Evolutionary conservation across 73 alveolate species (phyloP).

Genomic region (Paramecium biaurelia): DNA sequence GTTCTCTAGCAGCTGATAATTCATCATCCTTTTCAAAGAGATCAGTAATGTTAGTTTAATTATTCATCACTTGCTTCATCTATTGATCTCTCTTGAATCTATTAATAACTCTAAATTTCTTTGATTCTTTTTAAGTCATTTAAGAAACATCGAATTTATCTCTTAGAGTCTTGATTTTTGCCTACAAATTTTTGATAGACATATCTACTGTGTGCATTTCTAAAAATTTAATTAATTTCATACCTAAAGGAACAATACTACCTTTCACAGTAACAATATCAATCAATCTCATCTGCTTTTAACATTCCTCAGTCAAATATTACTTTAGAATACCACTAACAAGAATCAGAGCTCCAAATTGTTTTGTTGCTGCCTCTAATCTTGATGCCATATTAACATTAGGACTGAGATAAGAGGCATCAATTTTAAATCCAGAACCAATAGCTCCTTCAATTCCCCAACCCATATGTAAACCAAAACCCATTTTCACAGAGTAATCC

Average conservation of each 20-base stretch:
- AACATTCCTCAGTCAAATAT: constrained; percentile 55
- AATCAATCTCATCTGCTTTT: constrained; percentile 65
- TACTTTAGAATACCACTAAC: constrained; percentile 67
- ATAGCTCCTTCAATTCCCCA: constrained; percentile 98
- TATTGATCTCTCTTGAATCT: constrained; percentile 62
- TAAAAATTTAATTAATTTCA: neutral
- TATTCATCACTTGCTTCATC: constrained; percentile 39
- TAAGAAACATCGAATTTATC: constrained; percentile 33
- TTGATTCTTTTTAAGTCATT: constrained; percentile 58
- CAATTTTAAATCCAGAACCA: constrained; percentile 90
- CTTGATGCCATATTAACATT: constrained; percentile 96
- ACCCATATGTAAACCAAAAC: constrained; percentile 94
- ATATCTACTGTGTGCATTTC: constrained; percentile 60
- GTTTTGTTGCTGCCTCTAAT: constrained; percentile 93
- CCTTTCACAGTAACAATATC: constrained; percentile 83
- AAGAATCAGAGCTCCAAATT: constrained; percentile 78
- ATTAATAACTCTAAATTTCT: constrained; percentile 59
- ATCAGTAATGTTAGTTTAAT: constrained; percentile 49
- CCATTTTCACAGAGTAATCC: constrained; percentile 85
- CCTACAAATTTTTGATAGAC: constrained; percentile 45
- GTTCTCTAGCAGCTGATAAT: constrained; percentile 73
- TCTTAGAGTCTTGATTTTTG: neutral
- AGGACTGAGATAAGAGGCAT: constrained; percentile 96
- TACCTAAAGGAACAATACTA: constrained; percentile 73
- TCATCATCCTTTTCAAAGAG: constrained; percentile 79